Conservation (phyloP, 768 basidiomycete genomes). For the Boletus subcaerulescens region DNA sequence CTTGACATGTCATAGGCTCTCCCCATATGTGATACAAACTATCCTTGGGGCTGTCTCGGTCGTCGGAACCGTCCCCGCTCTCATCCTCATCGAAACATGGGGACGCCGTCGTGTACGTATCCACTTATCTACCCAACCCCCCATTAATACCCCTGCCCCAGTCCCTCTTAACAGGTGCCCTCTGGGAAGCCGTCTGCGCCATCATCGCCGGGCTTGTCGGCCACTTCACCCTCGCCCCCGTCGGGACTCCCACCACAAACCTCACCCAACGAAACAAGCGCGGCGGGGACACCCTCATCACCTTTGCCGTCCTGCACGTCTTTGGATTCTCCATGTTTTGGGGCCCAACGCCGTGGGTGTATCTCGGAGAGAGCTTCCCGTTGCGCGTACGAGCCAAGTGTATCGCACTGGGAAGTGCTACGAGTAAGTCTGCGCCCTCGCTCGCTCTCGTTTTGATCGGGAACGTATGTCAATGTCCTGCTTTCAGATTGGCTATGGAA, state of each 20-base stretch:
- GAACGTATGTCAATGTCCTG: no score
- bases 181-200: conserved; percentile 57
- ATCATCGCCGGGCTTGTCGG: conserved; percentile 70
- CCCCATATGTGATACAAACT: conserved; percentile 68
- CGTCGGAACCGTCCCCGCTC: conserved; percentile 66
- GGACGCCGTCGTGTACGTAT: conserved; percentile 60
- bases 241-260: conserved; percentile 40
- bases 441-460: no score
- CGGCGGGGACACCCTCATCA: conserved; percentile 55
- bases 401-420: conserved; percentile 68
- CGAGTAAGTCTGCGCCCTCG: conserved; percentile 31
- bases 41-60: conserved; percentile 74
- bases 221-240: conserved; percentile 60
- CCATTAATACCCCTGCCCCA: not conserved
- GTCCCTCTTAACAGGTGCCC: conserved; percentile 39
- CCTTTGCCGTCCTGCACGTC: conserved; percentile 74
- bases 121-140: conserved; percentile 20
- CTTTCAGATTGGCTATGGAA: conserved; percentile 63
- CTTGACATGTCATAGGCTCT: conserved; percentile 37
- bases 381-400: conserved; percentile 72
- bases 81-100: conserved; percentile 66
- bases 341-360: conserved; percentile 75
- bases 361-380: conserved; percentile 80
- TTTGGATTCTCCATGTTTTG: conserved; percentile 71
- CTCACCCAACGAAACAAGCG: conserved; percentile 53